Percentiles rank a stretch among this genome's conserved stretches.
These are phyloP conservation scores for Phyllosticta capitalensis DNA, from an alignment of 2,329 filamentous ascomycete species.

Conservation along the genomic window DNA sequence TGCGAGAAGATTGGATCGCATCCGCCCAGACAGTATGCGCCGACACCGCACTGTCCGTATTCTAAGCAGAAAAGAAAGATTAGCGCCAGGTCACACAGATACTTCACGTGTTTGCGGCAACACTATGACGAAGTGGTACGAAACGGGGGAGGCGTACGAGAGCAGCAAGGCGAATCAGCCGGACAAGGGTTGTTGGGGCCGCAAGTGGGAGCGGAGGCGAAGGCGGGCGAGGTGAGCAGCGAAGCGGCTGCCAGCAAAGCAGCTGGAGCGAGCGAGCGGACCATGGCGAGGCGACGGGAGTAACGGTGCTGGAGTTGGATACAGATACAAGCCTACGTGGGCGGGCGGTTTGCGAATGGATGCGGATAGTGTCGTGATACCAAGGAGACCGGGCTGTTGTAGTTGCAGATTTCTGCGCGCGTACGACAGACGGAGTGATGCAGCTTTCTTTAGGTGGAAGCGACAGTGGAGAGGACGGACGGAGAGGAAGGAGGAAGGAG, in stretches of 20 bases:
- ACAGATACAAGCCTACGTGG: not conserved
- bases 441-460: not conserved
- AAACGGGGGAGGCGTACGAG: slow-evolving; percentile 22
- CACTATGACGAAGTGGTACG: not conserved
- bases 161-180: slow-evolving; percentile 39
- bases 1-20: slow-evolving; percentile 84
- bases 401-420: not conserved
- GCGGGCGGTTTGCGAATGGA: not conserved
- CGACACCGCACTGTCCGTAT: slow-evolving; percentile 86
- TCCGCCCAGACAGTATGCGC: slow-evolving; percentile 90
- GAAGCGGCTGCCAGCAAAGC: slow-evolving; percentile 13
- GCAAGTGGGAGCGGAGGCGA: slow-evolving; percentile 28
- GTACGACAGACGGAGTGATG: not conserved
- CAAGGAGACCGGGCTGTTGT: not conserved
- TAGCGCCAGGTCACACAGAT: slow-evolving; percentile 14
- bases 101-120: not conserved
- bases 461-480: not conserved
- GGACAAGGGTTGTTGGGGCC: slow-evolving; percentile 54
- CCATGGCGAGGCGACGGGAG: slow-evolving; percentile 8
- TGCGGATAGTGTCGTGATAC: not conserved
- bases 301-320: not conserved
- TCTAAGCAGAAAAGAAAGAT: slow-evolving; percentile 42
- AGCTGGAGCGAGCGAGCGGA: slow-evolving; percentile 7
- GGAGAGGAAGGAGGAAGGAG: not conserved
- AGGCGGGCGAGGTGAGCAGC: slow-evolving; percentile 17